phyloP scores from a whole-genome alignment of 108 stramenopile genomes.

The Nitzschia sp. region DNA sequence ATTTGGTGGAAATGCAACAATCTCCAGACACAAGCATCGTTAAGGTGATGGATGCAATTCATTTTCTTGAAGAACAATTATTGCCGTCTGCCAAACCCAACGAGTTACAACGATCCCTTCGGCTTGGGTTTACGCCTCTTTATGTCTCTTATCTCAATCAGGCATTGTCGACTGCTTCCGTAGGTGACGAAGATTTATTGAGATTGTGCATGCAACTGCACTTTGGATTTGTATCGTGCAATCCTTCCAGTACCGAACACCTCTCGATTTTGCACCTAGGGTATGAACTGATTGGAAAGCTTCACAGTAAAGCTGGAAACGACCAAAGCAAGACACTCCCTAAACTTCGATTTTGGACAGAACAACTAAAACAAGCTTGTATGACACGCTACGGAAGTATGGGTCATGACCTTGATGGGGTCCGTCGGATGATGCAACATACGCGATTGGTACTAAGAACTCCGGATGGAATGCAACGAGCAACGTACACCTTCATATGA shows the following conservation, averaged over 20 bases:
- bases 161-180: neutral
- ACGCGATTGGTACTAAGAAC: slow-evolving; percentile 58
- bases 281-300: slow-evolving; percentile 45
- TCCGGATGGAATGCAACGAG: slow-evolving; percentile 3
- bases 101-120: slow-evolving; percentile 45
- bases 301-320: slow-evolving; percentile 10
- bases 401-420: slow-evolving; percentile 52
- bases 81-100: slow-evolving; percentile 10
- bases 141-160: slow-evolving; percentile 71
- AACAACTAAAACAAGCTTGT: slow-evolving; percentile 69
- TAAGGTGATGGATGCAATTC: slow-evolving; percentile 28
- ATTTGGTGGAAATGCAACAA: neutral
- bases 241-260: slow-evolving; percentile 84
- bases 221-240: slow-evolving; percentile 51
- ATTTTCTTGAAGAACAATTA: slow-evolving; percentile 13
- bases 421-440: slow-evolving; percentile 66
- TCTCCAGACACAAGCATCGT: neutral
- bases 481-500: slow-evolving; percentile 12
- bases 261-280: slow-evolving; percentile 70
- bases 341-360: slow-evolving; percentile 69
- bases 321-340: slow-evolving; percentile 34
- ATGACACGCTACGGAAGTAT: slow-evolving; percentile 66
- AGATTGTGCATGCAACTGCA: slow-evolving; percentile 51
- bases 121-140: slow-evolving; percentile 48
- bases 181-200: neutral